phyloP scores from a whole-genome alignment of 2,329 filamentous ascomycete species.

The Biscogniauxia marginata region DNA sequence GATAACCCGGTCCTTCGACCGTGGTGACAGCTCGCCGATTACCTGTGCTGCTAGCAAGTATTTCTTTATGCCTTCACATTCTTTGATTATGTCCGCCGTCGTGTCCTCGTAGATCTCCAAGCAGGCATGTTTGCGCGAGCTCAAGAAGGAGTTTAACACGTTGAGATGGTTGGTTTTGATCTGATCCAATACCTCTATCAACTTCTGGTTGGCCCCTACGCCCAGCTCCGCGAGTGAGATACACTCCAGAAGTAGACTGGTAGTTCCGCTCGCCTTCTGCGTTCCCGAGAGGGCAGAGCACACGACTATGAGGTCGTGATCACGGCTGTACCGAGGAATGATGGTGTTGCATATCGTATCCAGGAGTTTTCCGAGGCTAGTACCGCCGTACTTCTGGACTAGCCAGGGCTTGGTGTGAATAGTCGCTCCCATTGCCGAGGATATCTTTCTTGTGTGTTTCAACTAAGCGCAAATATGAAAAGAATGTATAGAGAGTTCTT shows the following conservation, averaged over 20 bases:
- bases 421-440: conserved; percentile 2
- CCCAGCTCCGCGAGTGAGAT: conserved; percentile 24
- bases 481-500: not conserved
- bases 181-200: conserved; percentile 48
- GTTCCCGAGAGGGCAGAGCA: conserved; percentile 56
- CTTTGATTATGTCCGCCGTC: conserved; percentile 42
- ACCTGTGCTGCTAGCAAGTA: conserved; percentile 54
- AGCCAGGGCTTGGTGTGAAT: conserved; percentile 43
- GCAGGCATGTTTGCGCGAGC: conserved; percentile 5
- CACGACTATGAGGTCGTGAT: conserved; percentile 52
- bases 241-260: conserved; percentile 42
- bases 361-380: conserved; percentile 57
- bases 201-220: conserved; percentile 28
- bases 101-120: conserved; percentile 39
- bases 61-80: conserved; percentile 47
- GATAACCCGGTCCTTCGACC: conserved; percentile 50
- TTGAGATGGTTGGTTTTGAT: conserved; percentile 51
- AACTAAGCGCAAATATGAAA: conserved; percentile 12
- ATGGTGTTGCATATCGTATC: conserved; percentile 44
- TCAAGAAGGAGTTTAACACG: conserved; percentile 29
- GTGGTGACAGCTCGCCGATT: conserved; percentile 49
- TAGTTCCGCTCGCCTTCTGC: conserved; percentile 55
- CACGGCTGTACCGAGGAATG: conserved; percentile 33
- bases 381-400: conserved; percentile 62
- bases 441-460: not conserved